phyloP scores from a whole-genome alignment of 164 flowering plant genomes.

The Berberis vulgaris region DNA sequence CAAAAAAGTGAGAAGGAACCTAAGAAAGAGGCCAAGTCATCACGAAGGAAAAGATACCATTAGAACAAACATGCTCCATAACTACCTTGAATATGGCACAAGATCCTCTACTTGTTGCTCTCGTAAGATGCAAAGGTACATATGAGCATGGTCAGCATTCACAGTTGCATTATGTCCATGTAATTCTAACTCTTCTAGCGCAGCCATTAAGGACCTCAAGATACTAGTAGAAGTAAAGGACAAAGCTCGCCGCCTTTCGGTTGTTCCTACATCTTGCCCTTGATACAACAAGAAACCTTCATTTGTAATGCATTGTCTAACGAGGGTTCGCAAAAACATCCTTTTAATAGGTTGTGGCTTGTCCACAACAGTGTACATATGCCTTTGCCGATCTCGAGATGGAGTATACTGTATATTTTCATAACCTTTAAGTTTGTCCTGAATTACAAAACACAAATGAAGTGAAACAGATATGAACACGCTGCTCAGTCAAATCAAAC shows the following conservation, averaged over 20 bases:
- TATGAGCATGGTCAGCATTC: constrained; percentile 85
- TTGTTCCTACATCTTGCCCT: constrained; percentile 28
- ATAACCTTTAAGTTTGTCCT: constrained; percentile 94
- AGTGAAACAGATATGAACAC: constrained; percentile 4
- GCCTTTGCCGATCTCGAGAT: constrained; percentile 99
- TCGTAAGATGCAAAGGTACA: constrained; percentile 80
- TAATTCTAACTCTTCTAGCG: constrained; percentile 95
- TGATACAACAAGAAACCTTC: constrained; percentile 46
- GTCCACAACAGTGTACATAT: constrained; percentile 75
- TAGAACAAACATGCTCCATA: neutral
- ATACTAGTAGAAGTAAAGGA: constrained; percentile 82
- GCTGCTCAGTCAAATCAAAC: neutral
- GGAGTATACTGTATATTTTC: constrained; percentile 71
- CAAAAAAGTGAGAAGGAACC: too few species aligned
- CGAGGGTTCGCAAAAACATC: constrained; percentile 91
- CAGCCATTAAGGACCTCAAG: constrained; percentile 77
- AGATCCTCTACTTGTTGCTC: constrained; percentile 84
- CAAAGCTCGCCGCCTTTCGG: constrained; percentile 26
- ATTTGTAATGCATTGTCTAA: constrained; percentile 63
- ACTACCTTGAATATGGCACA: constrained; percentile 69
- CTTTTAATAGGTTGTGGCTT: constrained; percentile 63
- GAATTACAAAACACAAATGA: constrained; percentile 18
- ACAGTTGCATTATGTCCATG: constrained; percentile 64
- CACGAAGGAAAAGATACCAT: neutral
- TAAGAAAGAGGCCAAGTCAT: neutral